These are phyloP conservation scores for Canavalia ensiformis DNA, from an alignment of 306 rosid species.

Conservation along the genomic window DNA sequence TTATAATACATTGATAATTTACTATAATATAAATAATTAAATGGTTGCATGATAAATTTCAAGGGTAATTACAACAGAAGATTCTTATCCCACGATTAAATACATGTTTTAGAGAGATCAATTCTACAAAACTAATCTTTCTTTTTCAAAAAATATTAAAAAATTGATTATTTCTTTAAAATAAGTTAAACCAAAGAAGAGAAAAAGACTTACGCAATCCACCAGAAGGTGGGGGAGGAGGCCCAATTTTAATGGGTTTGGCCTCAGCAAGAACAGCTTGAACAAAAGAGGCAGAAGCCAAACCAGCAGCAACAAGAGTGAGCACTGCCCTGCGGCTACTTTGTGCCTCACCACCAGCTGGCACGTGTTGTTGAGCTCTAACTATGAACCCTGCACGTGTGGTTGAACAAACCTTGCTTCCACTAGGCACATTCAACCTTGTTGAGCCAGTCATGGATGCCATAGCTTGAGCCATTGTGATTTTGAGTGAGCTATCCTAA, in stretches of 20 bases:
- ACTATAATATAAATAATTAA: too few species aligned
- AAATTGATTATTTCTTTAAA: neutral
- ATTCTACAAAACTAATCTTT: too few species aligned
- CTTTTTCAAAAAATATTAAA: too few species aligned
- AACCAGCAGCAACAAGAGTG: conserved; percentile 85
- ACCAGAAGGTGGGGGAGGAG: conserved; percentile 92
- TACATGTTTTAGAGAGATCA: neutral
- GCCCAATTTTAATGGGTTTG: conserved; percentile 85
- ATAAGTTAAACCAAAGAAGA: neutral
- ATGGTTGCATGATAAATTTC: too few species aligned
- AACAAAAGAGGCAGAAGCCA: conserved; percentile 84
- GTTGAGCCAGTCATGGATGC: conserved; percentile 88
- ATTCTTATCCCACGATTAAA: too few species aligned
- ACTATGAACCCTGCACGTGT: conserved; percentile 58
- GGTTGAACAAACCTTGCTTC: neutral
- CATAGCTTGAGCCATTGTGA: conserved; percentile 82
- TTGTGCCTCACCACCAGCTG: conserved; percentile 53
- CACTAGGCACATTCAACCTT: conserved; percentile 46
- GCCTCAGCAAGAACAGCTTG: conserved; percentile 93
- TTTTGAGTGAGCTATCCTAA: neutral
- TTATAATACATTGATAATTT: too few species aligned
- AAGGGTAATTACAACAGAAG: too few species aligned
- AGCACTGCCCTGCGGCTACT: conserved; percentile 79
- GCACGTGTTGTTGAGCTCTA: conserved; percentile 67
- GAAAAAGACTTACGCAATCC: conserved; percentile 80